Evolutionary conservation across 805 yeast species (phyloP).

Genomic region (Wickerhamomyces ciferrii): DNA sequence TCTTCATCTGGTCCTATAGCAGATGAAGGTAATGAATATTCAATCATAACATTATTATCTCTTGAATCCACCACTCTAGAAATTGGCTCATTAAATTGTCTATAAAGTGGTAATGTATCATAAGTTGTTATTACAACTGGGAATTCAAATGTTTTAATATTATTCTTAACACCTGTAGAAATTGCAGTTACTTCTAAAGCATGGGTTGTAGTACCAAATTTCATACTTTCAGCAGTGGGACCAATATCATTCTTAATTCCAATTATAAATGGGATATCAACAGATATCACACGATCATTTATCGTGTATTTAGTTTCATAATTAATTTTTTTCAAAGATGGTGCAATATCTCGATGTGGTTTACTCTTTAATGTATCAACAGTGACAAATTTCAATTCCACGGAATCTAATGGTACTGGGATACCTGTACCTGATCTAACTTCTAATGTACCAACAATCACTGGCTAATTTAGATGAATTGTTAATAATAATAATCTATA

Average conservation of each 20-base stretch:
- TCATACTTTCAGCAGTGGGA: constrained; percentile 44
- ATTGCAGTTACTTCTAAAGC: constrained; percentile 30
- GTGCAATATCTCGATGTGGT: constrained; percentile 29
- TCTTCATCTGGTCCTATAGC: constrained; percentile 58
- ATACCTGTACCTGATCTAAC: constrained; percentile 44
- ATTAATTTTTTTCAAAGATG: constrained; percentile 22
- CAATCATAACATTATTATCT: constrained; percentile 43
- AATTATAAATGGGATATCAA: constrained; percentile 56
- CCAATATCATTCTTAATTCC: constrained; percentile 49
- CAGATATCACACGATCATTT: constrained; percentile 39
- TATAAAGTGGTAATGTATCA: constrained; percentile 50
- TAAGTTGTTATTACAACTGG: constrained; percentile 52
- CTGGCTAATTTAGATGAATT: constrained; percentile 29
- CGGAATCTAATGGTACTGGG: constrained; percentile 41
- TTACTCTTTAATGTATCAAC: constrained; percentile 42
- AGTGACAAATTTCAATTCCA: constrained; percentile 44
- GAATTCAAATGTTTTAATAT: constrained; percentile 23
- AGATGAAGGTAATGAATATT: constrained; percentile 41
- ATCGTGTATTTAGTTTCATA: constrained; percentile 31
- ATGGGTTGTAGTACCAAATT: constrained; percentile 45
- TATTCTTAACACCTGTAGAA: constrained; percentile 11
- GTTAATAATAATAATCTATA: no score
- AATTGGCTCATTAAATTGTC: constrained; percentile 50
- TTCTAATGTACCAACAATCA: constrained; percentile 52
- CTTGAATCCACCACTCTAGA: constrained; percentile 37